A percentile compares a stretch with the other conserved stretches of the same genome.
Conservation (phyloP, 306 rosid species). For the Vigna radiata region DNA sequence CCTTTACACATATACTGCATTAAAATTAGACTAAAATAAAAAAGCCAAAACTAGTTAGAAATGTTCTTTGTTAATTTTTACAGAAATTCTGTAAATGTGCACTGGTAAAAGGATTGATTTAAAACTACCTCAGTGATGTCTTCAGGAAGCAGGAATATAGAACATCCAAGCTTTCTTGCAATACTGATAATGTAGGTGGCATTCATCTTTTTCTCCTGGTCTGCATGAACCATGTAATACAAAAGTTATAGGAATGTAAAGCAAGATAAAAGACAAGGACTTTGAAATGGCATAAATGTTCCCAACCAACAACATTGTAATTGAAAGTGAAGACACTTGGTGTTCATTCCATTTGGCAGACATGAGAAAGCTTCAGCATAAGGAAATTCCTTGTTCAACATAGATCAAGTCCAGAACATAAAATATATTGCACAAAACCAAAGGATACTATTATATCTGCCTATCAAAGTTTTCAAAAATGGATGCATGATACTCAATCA, state of each 20-base stretch:
- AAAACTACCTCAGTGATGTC: slow-evolving; percentile 88
- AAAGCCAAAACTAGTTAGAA: neutral
- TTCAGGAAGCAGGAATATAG: slow-evolving; percentile 96
- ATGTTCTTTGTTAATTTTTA: neutral
- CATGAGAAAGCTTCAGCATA: neutral
- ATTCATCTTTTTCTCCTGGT: slow-evolving; percentile 93
- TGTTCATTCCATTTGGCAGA: slow-evolving; percentile 21
- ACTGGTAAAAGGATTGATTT: neutral
- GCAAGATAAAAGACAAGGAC: neutral
- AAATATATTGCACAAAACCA: neutral
- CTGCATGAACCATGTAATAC: slow-evolving; percentile 50
- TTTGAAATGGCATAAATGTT: neutral
- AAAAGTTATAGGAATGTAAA: slow-evolving; percentile 11
- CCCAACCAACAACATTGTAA: neutral
- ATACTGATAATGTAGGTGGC: slow-evolving; percentile 95
- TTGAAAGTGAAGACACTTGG: neutral
- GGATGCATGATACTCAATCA: neutral
- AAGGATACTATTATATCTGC: neutral
- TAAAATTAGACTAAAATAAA: neutral
- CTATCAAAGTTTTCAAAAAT: neutral
- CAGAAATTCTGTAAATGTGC: too few relatives aligned
- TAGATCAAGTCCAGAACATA: neutral
- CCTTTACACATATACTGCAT: neutral
- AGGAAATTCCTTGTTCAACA: neutral
- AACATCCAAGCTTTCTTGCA: slow-evolving; percentile 98